Conservation (phyloP, 139 green algal genomes). For the Chlorokybus atmophyticus region DNA sequence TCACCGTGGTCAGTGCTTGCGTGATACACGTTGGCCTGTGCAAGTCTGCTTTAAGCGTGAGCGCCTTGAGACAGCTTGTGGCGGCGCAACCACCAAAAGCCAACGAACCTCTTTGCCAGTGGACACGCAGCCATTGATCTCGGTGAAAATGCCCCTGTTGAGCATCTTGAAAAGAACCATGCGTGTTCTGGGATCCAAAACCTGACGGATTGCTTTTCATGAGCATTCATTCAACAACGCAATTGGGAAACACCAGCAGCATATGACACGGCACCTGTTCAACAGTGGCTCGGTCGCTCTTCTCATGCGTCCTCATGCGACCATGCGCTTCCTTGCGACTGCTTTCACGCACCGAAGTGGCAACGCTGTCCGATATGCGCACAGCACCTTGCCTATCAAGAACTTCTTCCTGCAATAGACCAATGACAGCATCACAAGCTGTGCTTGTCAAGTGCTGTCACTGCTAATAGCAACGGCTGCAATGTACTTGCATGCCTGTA, state of each 20-base stretch:
- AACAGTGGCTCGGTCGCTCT: constrained; percentile 77
- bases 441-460: constrained; percentile 11
- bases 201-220: too few species aligned
- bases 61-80: too few species aligned
- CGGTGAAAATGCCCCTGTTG: constrained; percentile 26
- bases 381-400: background rate
- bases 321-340: constrained; percentile 9
- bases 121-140: constrained; percentile 84
- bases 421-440: too few species aligned
- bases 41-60: too few species aligned
- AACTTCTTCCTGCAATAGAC: too few species aligned
- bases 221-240: background rate
- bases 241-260: background rate
- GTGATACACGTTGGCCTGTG: constrained; percentile 92
- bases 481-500: constrained; percentile 4
- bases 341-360: constrained; percentile 11
- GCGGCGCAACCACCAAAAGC: too few species aligned
- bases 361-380: constrained; percentile 14
- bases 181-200: constrained; percentile 80
- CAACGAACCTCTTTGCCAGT: constrained; percentile 85
- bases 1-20: constrained; percentile 27
- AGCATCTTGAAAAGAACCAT: constrained; percentile 98
- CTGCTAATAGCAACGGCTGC: background rate
- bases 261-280: constrained; percentile 42
- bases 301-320: constrained; percentile 42